Conservation (phyloP, 1,284 basidiomycete species). For the Caloboletus firmus region DNA sequence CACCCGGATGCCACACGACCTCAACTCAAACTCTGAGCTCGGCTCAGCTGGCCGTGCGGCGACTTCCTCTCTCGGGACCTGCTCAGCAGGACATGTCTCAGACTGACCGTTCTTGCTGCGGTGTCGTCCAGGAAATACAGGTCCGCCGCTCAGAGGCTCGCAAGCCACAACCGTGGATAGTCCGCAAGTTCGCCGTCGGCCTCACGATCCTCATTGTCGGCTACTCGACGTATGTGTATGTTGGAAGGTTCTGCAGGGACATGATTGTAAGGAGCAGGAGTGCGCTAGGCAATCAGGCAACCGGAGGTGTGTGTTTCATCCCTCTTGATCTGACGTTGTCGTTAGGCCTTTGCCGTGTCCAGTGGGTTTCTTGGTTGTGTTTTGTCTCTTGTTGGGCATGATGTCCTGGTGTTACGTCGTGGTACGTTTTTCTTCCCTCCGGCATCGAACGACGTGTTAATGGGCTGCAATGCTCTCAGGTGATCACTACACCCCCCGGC, state of each 20-base stretch:
- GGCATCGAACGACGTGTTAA: not conserved
- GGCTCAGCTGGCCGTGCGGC: not conserved
- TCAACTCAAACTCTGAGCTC: constrained; percentile 9
- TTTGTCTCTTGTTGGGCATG: constrained; percentile 49
- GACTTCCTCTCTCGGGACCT: not conserved
- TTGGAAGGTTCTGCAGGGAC: constrained; percentile 57
- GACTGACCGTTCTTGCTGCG: constrained; percentile 25
- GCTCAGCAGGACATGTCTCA: constrained; percentile 17
- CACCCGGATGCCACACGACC: constrained; percentile 18
- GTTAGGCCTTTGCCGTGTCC: not conserved
- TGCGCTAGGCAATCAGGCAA: constrained; percentile 41
- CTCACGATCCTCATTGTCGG: constrained; percentile 43
- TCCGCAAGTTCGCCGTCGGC: constrained; percentile 48
- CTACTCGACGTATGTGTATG: constrained; percentile 59
- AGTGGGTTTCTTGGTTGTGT: constrained; percentile 56
- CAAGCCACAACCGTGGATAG: constrained; percentile 48
- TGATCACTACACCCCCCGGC: constrained; percentile 54
- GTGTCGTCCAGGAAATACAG: constrained; percentile 26
- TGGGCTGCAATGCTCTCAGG: constrained; percentile 31
- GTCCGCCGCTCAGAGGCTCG: constrained; percentile 6
- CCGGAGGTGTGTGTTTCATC: constrained; percentile 49
- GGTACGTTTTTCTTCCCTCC: constrained; percentile 35
- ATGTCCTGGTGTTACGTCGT: constrained; percentile 57
- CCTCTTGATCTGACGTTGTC: not conserved
- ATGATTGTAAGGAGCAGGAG: constrained; percentile 45